A percentile compares a stretch with the other conserved stretches of the same genome.
Evolutionary conservation across 164 flowering plant species (phyloP).

Genomic region (Berberis thunbergii): DNA sequence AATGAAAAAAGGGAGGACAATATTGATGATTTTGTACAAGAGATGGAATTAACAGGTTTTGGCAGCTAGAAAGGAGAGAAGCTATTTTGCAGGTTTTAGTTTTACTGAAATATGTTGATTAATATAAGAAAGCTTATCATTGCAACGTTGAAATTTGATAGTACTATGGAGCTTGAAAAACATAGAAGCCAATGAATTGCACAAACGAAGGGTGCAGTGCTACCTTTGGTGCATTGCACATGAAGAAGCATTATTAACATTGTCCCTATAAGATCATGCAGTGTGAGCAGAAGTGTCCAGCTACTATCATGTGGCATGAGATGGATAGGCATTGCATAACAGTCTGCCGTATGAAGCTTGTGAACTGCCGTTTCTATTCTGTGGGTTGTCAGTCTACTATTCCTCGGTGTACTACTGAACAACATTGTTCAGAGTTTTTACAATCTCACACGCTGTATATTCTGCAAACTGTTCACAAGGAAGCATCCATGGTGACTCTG

Average conservation of each 20-base stretch:
- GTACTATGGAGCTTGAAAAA: constrained; percentile 33
- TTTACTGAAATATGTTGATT: constrained; percentile 65
- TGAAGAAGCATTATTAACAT: constrained; percentile 48
- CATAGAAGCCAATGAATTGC: constrained; percentile 56
- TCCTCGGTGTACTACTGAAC: constrained; percentile 32
- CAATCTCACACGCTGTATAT: constrained; percentile 39
- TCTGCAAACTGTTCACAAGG: constrained; percentile 46
- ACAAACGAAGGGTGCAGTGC: constrained; percentile 50
- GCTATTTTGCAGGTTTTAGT: constrained; percentile 42
- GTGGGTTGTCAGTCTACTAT: constrained; percentile 58
- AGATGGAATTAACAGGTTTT: constrained; percentile 77
- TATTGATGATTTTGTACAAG: constrained; percentile 80
- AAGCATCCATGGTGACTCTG: constrained; percentile 38
- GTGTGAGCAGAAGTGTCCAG: constrained; percentile 77
- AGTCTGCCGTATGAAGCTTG: constrained; percentile 83
- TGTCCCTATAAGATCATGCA: constrained; percentile 74
- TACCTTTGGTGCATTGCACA: constrained; percentile 42
- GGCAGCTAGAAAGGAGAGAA: constrained; percentile 57
- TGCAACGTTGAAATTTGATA: constrained; percentile 46
- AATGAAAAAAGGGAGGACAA: constrained; percentile 86
- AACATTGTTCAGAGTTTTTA: constrained; percentile 45
- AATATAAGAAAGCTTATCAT: constrained; percentile 34
- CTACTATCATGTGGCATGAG: constrained; percentile 55
- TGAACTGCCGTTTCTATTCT: constrained; percentile 65
- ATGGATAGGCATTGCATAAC: constrained; percentile 95